Base-by-base conservation (phyloP, 1,284 basidiomycete species). In the Fomes fomentarius region DNA sequence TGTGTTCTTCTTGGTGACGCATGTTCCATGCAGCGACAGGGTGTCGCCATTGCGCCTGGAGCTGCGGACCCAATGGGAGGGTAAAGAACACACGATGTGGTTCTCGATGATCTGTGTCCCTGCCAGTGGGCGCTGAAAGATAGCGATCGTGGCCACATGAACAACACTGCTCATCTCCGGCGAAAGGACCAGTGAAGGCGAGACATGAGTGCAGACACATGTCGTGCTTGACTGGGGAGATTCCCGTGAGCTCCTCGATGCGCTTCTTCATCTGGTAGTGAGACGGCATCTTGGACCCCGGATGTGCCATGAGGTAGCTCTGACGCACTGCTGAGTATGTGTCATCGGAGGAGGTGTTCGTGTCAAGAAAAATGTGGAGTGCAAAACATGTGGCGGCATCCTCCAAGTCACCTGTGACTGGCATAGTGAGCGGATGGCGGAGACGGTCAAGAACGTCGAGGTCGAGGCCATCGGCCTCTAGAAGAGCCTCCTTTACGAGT, bases 21-120 rank as follows among this genome's bases (percentile, higher is more conserved):
- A 68, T 64, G 1, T 22, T 42, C 1, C 28, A 2, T 0, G 64
- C 64, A 28, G 55, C 51, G 19, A 56, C 51, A 0, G 47, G 51
- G 10, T 50, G 45, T 1, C 54, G 45, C 22, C 48, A 61, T 2
- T 57, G 53, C 0, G 64, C 65, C 38, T 67, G 66, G 0, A 71
- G 38, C 52, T 69, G 68, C 2, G 64, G 67, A 2, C 64, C 67
- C 1, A 68, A 19, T 0, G 63, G 65, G 21, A 66, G 52, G 5
- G 64, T 67, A 11, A 54, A 31, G 43, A 64, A 69, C 2, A 33
- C 35, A 2, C 46, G 17, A 21, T 21, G 38, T 4, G 38, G 38
- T 22, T 39, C 38, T 19, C 10, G 17, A 35, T n/a, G n/a, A n/a
- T n/a, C n/a, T n/a, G n/a, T n/a, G n/a, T n/a, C n/a, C n/a, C n/a